Percentiles rank a stretch among this genome's conserved stretches.
Conservation (phyloP, 164 flowering plant genomes). For the Berberis thunbergii region DNA sequence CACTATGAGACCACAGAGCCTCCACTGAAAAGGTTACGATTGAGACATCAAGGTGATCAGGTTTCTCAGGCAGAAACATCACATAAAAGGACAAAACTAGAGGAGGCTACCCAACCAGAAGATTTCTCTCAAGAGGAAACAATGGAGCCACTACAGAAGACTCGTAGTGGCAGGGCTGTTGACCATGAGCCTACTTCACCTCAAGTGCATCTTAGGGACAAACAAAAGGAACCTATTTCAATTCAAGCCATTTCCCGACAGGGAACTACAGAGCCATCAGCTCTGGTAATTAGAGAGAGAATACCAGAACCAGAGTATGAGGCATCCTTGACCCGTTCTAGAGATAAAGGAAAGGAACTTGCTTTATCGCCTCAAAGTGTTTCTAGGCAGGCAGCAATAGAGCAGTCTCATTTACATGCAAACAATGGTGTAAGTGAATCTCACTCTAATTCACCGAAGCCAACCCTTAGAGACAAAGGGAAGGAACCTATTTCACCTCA, state of each 20-base stretch:
- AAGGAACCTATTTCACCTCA: constrained; percentile 15
- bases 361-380: constrained; percentile 2
- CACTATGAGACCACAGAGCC: constrained; percentile 31
- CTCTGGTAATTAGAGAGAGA: not conserved
- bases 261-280: not conserved
- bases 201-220: constrained; percentile 1
- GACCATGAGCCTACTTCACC: constrained; percentile 7
- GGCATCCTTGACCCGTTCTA: no score
- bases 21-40: constrained; percentile 51
- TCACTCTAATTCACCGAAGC: not conserved
- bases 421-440: not conserved
- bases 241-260: constrained; percentile 1
- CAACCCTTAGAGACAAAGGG: constrained; percentile 8
- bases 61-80: constrained; percentile 20
- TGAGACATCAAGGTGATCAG: constrained; percentile 29
- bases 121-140: constrained; percentile 3
- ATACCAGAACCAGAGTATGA: no score
- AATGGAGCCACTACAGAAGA: not conserved
- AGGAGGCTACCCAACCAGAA: constrained; percentile 12
- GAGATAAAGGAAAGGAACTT: constrained; percentile 2
- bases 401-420: no score
- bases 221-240: constrained; percentile 1
- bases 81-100: constrained; percentile 27
- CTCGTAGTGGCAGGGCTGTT: constrained; percentile 12
- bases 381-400: not conserved